Conservation (phyloP, 345 rosid species). For the Linum lewisii region DNA sequence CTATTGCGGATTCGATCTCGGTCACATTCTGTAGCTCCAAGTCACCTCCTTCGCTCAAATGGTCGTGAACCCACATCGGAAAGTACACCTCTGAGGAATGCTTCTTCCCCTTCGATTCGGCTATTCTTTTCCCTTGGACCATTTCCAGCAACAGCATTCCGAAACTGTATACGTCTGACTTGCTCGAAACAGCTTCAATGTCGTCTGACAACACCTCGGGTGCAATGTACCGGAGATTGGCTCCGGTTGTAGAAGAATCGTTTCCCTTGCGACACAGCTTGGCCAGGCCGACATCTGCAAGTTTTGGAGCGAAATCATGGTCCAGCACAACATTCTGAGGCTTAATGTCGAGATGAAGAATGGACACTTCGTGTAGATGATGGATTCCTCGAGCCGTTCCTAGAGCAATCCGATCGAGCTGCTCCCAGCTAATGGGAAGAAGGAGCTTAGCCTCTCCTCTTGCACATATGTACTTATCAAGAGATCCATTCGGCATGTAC, state of each 20-base stretch:
- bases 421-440: conserved; percentile 14
- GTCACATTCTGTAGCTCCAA: conserved; percentile 16
- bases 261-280: conserved; percentile 21
- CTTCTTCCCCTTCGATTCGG: not conserved
- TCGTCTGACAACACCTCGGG: not conserved
- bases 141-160: not conserved
- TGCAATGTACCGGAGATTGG: conserved; percentile 4
- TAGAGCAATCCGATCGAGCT: conserved; percentile 12
- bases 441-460: conserved; percentile 7
- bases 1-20: conserved; percentile 13
- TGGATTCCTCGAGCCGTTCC: conserved; percentile 22
- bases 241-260: conserved; percentile 4
- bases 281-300: conserved; percentile 31
- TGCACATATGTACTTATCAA: conserved; percentile 19
- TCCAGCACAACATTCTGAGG: conserved; percentile 4
- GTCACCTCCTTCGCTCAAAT: conserved; percentile 14
- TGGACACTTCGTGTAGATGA: conserved; percentile 22
- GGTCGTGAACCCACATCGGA: conserved; percentile 25
- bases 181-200: not conserved
- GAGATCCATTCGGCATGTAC: conserved; percentile 20
- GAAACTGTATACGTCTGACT: not conserved
- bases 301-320: conserved; percentile 10
- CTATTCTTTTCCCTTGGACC: not conserved
- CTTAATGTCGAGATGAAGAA: conserved; percentile 28
- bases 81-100: not conserved